Conservation (phyloP, 768 basidiomycete species). For the Lactarius psammicola region DNA sequence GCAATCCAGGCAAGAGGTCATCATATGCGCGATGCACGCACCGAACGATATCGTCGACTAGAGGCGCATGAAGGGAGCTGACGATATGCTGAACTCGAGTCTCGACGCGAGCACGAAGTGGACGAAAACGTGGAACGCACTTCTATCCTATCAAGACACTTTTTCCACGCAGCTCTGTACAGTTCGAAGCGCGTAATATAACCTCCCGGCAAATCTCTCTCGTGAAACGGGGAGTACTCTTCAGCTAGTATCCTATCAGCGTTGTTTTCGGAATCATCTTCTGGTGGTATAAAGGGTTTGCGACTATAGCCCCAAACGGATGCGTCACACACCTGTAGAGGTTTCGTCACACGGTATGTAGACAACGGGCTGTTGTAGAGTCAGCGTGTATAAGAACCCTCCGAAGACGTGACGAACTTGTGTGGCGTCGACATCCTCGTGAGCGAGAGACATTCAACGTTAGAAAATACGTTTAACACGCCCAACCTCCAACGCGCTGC, state of each 20-base stretch:
- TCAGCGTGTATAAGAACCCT: background rate
- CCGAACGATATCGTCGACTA: slow-evolving; percentile 23
- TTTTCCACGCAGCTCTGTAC: slow-evolving; percentile 26
- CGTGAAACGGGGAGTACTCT: slow-evolving; percentile 21
- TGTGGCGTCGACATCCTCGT: slow-evolving; percentile 24
- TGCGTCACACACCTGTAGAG: slow-evolving; percentile 1
- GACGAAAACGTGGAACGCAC: slow-evolving; percentile 14
- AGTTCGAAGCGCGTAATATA: slow-evolving; percentile 21
- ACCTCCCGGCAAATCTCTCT: slow-evolving; percentile 26
- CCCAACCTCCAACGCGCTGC: background rate
- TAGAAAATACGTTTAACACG: too few species aligned
- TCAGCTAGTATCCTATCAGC: slow-evolving; percentile 7
- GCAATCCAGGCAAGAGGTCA: slow-evolving; percentile 27
- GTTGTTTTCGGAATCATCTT: slow-evolving; percentile 6
- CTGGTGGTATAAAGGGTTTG: background rate
- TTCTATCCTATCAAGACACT: slow-evolving; percentile 25
- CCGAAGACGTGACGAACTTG: slow-evolving; percentile 14
- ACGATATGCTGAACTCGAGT: slow-evolving; percentile 20
- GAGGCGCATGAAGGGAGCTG: slow-evolving; percentile 19
- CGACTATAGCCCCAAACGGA: background rate
- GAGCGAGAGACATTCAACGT: slow-evolving; percentile 13
- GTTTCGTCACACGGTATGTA: slow-evolving; percentile 25
- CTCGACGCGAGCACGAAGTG: background rate
- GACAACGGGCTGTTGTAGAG: slow-evolving; percentile 17
- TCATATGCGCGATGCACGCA: slow-evolving; percentile 28